A percentile compares a stretch with the other conserved stretches of the same genome.
phyloP scores from a whole-genome alignment of 176 grass and related monocot genomes.

The Carex pumila region DNA sequence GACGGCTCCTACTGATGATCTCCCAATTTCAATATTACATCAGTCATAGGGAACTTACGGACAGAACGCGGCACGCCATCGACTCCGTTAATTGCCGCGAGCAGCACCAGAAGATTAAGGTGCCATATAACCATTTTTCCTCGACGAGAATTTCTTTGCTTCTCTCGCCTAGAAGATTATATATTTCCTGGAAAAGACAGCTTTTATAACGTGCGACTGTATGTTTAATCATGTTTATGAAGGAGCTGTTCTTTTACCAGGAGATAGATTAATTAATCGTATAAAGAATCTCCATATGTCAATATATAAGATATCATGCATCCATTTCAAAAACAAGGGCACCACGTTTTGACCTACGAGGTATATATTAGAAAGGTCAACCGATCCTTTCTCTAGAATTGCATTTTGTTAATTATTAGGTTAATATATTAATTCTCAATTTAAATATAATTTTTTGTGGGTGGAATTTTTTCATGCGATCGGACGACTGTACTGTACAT shows the following conservation, averaged over 20 bases:
- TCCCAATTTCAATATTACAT: too few relatives aligned
- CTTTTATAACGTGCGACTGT: background rate
- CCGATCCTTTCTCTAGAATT: background rate
- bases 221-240: background rate
- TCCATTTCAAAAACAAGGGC: background rate
- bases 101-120: background rate
- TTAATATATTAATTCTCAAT: too few relatives aligned
- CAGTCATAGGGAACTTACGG: background rate
- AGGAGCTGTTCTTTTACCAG: background rate
- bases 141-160: background rate
- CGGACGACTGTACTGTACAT: too few relatives aligned
- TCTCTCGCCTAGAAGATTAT: background rate
- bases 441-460: too few relatives aligned
- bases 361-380: background rate
- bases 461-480: too few relatives aligned
- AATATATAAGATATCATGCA: background rate
- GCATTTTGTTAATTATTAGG: too few relatives aligned
- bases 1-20: too few relatives aligned
- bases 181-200: background rate
- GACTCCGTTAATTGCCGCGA: background rate
- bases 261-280: background rate
- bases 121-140: background rate
- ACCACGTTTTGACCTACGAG: background rate
- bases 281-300: background rate
- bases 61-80: background rate